phyloP scores from a whole-genome alignment of 148 eudicot species.

The Cornus suecica region DNA sequence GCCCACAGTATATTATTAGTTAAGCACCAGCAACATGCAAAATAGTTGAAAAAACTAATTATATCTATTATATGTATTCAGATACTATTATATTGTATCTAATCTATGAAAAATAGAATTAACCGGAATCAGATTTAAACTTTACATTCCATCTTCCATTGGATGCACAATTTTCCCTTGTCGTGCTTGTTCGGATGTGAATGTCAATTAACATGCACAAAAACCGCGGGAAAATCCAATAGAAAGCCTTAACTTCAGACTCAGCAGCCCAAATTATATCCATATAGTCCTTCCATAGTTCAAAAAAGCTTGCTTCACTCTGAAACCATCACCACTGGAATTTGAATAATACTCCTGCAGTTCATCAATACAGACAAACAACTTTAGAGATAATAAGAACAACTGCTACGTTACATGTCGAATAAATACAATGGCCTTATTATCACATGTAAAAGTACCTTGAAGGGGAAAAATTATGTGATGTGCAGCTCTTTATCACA shows the following conservation, averaged over 20 bases:
- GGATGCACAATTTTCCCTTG: background rate
- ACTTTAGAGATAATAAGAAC: background rate
- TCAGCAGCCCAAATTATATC: background rate
- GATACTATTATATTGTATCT: background rate
- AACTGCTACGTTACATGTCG: background rate
- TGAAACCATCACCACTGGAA: background rate
- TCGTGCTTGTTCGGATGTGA: background rate
- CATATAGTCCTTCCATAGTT: background rate
- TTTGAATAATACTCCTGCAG: background rate
- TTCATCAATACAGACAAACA: background rate
- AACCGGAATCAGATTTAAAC: background rate
- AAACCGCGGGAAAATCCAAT: background rate
- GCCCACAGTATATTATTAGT: too few relatives aligned
- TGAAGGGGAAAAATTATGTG: slow-evolving; percentile 6
- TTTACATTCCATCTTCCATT: background rate
- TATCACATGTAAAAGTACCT: slow-evolving; percentile 16
- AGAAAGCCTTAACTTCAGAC: background rate
- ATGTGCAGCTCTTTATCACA: background rate
- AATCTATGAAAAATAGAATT: background rate
- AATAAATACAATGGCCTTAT: background rate
- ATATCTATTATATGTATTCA: too few relatives aligned
- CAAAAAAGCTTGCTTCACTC: background rate
- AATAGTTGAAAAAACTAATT: too few relatives aligned
- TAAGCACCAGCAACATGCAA: too few relatives aligned
- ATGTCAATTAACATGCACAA: background rate